Conservation (phyloP, 345 rosid genomes). For the Murraya koenigii region DNA sequence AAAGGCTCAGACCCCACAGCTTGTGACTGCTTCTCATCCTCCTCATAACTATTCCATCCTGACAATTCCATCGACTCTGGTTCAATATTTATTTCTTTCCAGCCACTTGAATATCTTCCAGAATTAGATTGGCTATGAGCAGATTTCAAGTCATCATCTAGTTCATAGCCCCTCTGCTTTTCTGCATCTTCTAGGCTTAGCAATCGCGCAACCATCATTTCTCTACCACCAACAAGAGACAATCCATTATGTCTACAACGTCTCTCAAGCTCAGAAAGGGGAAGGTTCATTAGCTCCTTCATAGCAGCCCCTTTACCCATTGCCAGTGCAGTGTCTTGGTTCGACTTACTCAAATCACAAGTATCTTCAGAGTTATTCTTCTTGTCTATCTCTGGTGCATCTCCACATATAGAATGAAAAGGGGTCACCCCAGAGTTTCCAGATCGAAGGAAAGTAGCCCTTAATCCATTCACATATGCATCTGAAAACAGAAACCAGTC, state of each 20-base stretch:
- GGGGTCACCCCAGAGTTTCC: conserved; percentile 79
- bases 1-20: conserved; percentile 40
- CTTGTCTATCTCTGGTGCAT: conserved; percentile 83
- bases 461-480: conserved; percentile 91
- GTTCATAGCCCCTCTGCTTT: conserved; percentile 79
- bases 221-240: conserved; percentile 98
- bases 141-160: conserved; percentile 68
- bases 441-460: conserved; percentile 91
- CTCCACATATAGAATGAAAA: conserved; percentile 86
- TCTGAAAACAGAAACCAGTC: conserved; percentile 99
- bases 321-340: conserved; percentile 91
- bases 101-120: conserved; percentile 43
- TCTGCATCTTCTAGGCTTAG: conserved; percentile 95
- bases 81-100: conserved; percentile 51
- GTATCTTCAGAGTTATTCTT: conserved; percentile 44
- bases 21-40: conserved; percentile 41
- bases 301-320: conserved; percentile 94
- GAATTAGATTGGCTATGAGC: conserved; percentile 52
- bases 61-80: conserved; percentile 40
- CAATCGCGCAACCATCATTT: conserved; percentile 88
- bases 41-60: conserved; percentile 46
- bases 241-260: conserved; percentile 97
- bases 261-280: conserved; percentile 87
- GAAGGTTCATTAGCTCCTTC: conserved; percentile 85
- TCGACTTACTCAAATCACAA: conserved; percentile 42